phyloP scores from a whole-genome alignment of 805 yeast genomes.

The Saccharomycopsis olivae region DNA sequence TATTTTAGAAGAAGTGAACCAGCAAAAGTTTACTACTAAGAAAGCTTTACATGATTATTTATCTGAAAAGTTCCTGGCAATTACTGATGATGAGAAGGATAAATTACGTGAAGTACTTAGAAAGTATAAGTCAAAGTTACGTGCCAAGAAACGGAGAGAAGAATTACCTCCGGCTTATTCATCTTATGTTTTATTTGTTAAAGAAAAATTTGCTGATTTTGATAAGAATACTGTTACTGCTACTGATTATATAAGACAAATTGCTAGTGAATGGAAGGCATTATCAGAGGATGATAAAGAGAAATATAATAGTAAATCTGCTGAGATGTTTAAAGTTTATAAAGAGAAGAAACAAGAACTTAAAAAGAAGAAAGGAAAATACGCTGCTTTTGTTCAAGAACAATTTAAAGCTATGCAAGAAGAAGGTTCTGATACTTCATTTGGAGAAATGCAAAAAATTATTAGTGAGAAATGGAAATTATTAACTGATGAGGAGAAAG shows the following conservation, averaged over 20 bases:
- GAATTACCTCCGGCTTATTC: slow-evolving; percentile 10
- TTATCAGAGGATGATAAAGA: slow-evolving; percentile 8
- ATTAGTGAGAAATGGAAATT: slow-evolving; percentile 5
- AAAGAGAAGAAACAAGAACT: slow-evolving; percentile 9
- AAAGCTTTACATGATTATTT: slow-evolving; percentile 4
- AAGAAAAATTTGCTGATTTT: slow-evolving; percentile 2
- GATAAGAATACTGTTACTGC: neutral
- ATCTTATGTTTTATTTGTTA: slow-evolving; percentile 8
- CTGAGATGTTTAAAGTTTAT: slow-evolving; percentile 4
- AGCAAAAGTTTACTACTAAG: slow-evolving; percentile 9
- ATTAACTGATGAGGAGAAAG: slow-evolving; percentile 1
- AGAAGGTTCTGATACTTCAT: neutral
- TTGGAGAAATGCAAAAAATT: neutral
- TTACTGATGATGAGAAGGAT: slow-evolving; percentile 6
- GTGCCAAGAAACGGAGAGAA: slow-evolving; percentile 4
- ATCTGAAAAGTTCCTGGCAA: neutral
- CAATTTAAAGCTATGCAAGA: neutral
- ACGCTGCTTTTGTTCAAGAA: slow-evolving; percentile 4
- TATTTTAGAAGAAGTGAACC: slow-evolving; percentile 8
- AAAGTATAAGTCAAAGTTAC: slow-evolving; percentile 1
- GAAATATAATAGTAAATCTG: slow-evolving; percentile 3
- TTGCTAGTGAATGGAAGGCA: slow-evolving; percentile 11
- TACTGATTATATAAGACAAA: neutral
- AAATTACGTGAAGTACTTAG: neutral
- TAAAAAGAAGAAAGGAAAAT: neutral